Percentiles rank a stretch among this genome's conserved stretches.
Evolutionary conservation across 768 basidiomycete genomes (phyloP).

Genomic region (Leccinum sublutescens): DNA sequence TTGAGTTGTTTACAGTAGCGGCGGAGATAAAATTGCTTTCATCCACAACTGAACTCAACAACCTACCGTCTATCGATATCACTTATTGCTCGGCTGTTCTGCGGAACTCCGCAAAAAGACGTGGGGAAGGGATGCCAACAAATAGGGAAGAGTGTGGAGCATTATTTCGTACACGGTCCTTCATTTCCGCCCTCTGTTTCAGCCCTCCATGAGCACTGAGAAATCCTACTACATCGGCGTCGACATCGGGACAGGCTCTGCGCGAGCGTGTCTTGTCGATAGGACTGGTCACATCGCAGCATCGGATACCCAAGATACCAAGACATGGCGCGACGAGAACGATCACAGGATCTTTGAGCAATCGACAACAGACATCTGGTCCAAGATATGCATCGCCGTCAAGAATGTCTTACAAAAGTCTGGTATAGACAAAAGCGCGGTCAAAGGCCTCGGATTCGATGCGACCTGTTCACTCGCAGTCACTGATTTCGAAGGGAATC

Average conservation of each 20-base stretch:
- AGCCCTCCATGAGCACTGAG: conserved; percentile 34
- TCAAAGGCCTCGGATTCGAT: conserved; percentile 92
- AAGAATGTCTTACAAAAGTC: conserved; percentile 61
- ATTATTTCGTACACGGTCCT: conserved; percentile 4
- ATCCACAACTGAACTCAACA: neutral
- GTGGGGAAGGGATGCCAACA: neutral
- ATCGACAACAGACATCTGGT: conserved; percentile 88
- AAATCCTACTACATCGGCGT: conserved; percentile 64
- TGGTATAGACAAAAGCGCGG: conserved; percentile 50
- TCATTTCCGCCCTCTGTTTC: conserved; percentile 1
- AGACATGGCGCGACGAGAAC: conserved; percentile 77
- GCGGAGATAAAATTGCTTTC: neutral
- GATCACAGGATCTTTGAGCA: conserved; percentile 98
- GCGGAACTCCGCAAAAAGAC: neutral
- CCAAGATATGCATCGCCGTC: conserved; percentile 58
- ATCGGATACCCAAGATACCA: conserved; percentile 78
- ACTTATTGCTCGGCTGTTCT: neutral
- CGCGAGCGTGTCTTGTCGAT: conserved; percentile 79
- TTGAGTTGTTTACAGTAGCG: neutral
- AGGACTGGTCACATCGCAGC: conserved; percentile 67
- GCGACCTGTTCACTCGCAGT: conserved; percentile 97
- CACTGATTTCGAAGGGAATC: conserved; percentile 66
- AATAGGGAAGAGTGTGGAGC: conserved; percentile 12
- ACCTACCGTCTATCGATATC: neutral
- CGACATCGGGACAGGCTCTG: conserved; percentile 93